Base-by-base conservation (phyloP, 768 basidiomycete genomes). In the Psilocybe cyanescens region DNA sequence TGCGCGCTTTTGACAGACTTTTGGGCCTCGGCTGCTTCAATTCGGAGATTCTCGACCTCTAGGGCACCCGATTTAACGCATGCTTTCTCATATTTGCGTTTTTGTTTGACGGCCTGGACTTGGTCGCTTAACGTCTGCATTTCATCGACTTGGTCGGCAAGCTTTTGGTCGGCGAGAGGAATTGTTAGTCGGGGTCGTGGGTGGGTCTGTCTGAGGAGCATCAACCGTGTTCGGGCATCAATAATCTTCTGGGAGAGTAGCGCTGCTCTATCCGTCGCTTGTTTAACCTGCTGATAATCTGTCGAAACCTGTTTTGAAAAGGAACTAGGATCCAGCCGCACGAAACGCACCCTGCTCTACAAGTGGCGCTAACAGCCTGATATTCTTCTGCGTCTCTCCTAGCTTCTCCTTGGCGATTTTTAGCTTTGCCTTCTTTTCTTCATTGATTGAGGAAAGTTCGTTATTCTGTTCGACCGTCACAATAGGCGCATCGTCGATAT, bases 381-480 rank as follows among this genome's bases (percentile, higher is more conserved):
- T 84, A 63, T 91, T 87, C 7, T 78, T 71, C 62, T 90, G 83
- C 59, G 83, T 85, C 66, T 88, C 86, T 0, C 79, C 81, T 9
- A 94, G 79, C 11, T 75, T 78, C 3, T 74, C 77, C 74, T 96
- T 96, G 19, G 84, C 82, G 2, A 77, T 77, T 65, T 90, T 90
- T 41, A 95, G 71, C 24, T 73, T 78, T 31, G 78, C 83, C 72
- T 97, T 95, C 78, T 90, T 92, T 66, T 84, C 76, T 54, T 85
- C 86, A 67, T 93, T 94, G 50, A 75, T 74, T 5, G 76, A 67
- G 24, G 81, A 75, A 8, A 92, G 81, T 19, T 81, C 82, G 61
- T 89, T 86, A 67, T 95, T 95, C 62, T 90, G 88, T n/a, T 89
- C 89, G 7, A 86, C 86, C 4, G 89, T 90, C 44, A 95, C 86